Evolutionary conservation across 1,284 basidiomycete species (phyloP).

Genomic region (Phylloporus sp.): DNA sequence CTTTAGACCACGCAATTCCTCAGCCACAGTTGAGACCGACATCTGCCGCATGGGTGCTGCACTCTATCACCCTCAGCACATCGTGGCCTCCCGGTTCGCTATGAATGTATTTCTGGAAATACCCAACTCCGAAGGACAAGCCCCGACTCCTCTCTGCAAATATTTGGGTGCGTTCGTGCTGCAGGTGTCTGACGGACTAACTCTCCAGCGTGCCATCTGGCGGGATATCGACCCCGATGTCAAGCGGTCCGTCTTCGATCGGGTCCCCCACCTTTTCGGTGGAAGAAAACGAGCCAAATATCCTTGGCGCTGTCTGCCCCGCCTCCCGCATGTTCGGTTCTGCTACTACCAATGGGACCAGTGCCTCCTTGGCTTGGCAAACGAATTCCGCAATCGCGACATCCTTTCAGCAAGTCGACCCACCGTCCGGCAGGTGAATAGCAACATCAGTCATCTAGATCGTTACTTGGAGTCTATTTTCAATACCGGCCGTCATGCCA

Average conservation of each 20-base stretch:
- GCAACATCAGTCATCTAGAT: too few relatives aligned
- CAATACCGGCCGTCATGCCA: neutral
- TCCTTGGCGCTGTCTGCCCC: conserved; percentile 6
- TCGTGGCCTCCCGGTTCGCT: conserved; percentile 27
- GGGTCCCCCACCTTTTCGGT: conserved; percentile 1
- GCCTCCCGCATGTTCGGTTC: conserved; percentile 17
- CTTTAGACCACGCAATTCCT: conserved; percentile 11
- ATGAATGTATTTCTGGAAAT: conserved; percentile 33
- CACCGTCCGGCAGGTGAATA: too few relatives aligned
- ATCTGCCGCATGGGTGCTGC: conserved; percentile 1
- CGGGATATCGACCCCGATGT: conserved; percentile 8
- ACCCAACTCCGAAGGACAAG: neutral
- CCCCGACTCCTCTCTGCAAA: conserved; percentile 5
- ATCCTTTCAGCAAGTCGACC: neutral
- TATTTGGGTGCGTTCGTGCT: conserved; percentile 34
- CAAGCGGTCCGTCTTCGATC: conserved; percentile 10
- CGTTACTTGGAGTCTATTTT: neutral
- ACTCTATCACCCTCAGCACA: conserved; percentile 21
- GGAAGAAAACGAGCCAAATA: neutral
- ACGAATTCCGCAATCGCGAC: conserved; percentile 4
- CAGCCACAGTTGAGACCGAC: neutral
- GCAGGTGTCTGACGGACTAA: neutral
- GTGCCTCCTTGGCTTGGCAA: conserved; percentile 19
- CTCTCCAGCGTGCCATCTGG: conserved; percentile 12
- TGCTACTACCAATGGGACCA: conserved; percentile 28